Percentiles rank a stretch among this genome's conserved stretches.
Conservation (phyloP, 345 rosid species). For the Citrus reticulata region DNA sequence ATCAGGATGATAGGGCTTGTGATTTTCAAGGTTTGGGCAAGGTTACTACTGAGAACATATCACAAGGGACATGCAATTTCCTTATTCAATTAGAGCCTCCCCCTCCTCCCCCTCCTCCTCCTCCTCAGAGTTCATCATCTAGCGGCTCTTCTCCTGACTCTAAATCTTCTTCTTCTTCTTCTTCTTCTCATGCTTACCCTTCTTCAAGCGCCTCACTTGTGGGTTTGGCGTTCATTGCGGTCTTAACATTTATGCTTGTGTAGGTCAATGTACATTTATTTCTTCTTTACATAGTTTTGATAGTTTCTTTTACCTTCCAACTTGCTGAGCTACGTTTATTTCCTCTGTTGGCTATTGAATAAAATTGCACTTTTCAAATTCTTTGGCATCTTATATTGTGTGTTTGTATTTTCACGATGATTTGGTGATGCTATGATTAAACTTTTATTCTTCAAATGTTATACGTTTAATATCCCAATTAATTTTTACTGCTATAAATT, state of each 20-base stretch:
- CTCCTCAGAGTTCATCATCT: constrained; percentile 10
- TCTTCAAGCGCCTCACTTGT: constrained; percentile 16
- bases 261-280: constrained; percentile 10
- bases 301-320: not conserved
- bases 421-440: not conserved
- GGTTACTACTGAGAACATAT: constrained; percentile 45
- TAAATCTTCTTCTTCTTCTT: not conserved
- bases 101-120: constrained; percentile 8
- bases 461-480: too few species aligned
- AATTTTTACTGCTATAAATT: too few species aligned
- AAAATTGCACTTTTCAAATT: not conserved
- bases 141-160: not conserved
- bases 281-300: not conserved
- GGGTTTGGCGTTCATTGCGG: constrained; percentile 9
- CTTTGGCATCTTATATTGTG: not conserved
- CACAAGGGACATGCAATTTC: constrained; percentile 62
- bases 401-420: not conserved
- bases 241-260: constrained; percentile 10
- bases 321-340: not conserved
- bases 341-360: not conserved
- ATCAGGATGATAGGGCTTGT: constrained; percentile 61
- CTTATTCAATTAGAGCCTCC: constrained; percentile 45
- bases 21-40: constrained; percentile 58
- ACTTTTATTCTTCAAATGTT: not conserved
- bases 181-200: not conserved